Evolutionary conservation across 148 eudicot genomes (phyloP), one percentile per base, ranked within the genome.

Genomic region (Amaranthus cruentus): DNA sequence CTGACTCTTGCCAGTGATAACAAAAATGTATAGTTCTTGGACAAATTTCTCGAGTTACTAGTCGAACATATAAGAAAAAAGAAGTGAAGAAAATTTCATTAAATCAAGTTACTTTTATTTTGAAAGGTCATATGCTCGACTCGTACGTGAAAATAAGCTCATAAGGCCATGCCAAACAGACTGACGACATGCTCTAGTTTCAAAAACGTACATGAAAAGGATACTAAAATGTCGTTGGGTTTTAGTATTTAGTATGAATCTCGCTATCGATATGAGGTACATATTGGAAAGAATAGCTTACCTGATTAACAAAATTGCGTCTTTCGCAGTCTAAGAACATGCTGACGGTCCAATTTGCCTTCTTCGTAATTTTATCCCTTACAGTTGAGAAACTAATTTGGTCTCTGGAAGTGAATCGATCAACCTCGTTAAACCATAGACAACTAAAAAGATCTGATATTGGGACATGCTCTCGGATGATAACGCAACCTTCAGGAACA

Each of bases 401-500:
- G 77, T 96, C 99, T 75, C 99, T 82, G 54, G 99, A 85, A 60
- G 99, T 96, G 76, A 96, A 96, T 56, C 96, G 97, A 74, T 96
- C 99, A 68, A 96, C 99, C 85, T 96, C 99, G 70, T 96, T 81
- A 82, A 90, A 96, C 99, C 99, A 96, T 52, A 96, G 88, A 81
- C 99, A 96, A 60, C 94, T 84, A 73, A 92, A 96, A 63, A 96
- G 97, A 74, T 92, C 90, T 58, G 97, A 80, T 67, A 96, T 90
- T 2, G 99, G 99, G 67, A 89, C 84, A 74, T 96, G 99, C 81
- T 96, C 99, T 79, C 87, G 90, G 66, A 96, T 75, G 62, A 96
- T 88, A 9, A 96, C 94, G 75, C 99, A 96, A 65, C 99, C 99
- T 88, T 96, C 99, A 42, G 99, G 99, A 75, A 96, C 99, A 90